Percentiles rank a stretch among this genome's conserved stretches.
Conservation (phyloP, 1,284 basidiomycete genomes). For the Marasmius fiardii region DNA sequence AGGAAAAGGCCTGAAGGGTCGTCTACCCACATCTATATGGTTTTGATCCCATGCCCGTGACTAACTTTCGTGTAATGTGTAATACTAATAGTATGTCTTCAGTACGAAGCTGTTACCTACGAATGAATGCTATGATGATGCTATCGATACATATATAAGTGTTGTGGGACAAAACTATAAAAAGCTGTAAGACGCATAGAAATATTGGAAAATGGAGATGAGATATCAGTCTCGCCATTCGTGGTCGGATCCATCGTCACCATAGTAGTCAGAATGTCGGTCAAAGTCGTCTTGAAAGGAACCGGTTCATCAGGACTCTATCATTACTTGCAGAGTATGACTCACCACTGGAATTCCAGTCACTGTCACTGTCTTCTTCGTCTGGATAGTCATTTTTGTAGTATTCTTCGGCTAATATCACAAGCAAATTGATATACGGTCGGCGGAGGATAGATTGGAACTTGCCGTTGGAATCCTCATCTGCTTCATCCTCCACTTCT, state of each 20-base stretch:
- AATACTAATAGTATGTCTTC: no score
- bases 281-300: slow-evolving; percentile 37
- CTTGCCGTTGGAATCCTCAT: slow-evolving; percentile 78
- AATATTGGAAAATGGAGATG: not conserved
- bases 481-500: slow-evolving; percentile 70
- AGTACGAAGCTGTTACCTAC: no score
- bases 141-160: not conserved
- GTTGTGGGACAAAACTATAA: not conserved
- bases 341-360: slow-evolving; percentile 30
- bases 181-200: not conserved
- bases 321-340: slow-evolving; percentile 22
- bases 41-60: no score
- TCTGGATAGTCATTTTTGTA: slow-evolving; percentile 83
- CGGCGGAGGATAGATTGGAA: slow-evolving; percentile 5
- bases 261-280: slow-evolving; percentile 39
- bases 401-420: slow-evolving; percentile 65
- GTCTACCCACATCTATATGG: no score
- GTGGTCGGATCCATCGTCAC: slow-evolving; percentile 27
- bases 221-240: slow-evolving; percentile 21
- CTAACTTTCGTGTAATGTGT: no score
- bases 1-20: not conserved
- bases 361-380: slow-evolving; percentile 44
- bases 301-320: slow-evolving; percentile 4
- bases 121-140: not conserved
- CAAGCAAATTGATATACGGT: not conserved